Percentiles rank a stretch among this genome's conserved stretches.
Conservation (phyloP, 306 rosid genomes). For the Quercus bicolor region DNA sequence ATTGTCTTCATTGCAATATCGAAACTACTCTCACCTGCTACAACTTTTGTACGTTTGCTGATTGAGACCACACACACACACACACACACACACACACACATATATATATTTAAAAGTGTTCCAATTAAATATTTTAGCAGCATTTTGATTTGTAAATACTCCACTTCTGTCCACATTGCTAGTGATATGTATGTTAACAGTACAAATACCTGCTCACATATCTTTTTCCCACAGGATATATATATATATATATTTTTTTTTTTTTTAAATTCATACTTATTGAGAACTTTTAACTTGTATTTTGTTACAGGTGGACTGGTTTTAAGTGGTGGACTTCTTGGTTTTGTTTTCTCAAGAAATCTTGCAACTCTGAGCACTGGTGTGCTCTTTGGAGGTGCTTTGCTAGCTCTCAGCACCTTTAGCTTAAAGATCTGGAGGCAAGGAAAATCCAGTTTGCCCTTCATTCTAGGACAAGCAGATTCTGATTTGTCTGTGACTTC, state of each 20-base stretch:
- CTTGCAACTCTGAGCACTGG: conserved; percentile 57
- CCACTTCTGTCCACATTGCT: too few relatives aligned
- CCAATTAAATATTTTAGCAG: too few relatives aligned
- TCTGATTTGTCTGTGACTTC: conserved; percentile 11
- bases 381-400: conserved; percentile 76
- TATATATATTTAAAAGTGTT: too few relatives aligned
- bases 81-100: too few relatives aligned
- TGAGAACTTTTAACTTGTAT: not conserved
- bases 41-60: too few relatives aligned
- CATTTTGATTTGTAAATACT: too few relatives aligned
- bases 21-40: too few relatives aligned
- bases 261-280: not conserved
- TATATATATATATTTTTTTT: too few relatives aligned
- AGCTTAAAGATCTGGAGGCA: conserved; percentile 96
- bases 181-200: too few relatives aligned
- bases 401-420: conserved; percentile 72
- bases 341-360: conserved; percentile 66
- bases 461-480: conserved; percentile 92
- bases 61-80: too few relatives aligned
- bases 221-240: not conserved
- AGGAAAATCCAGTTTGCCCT: conserved; percentile 86
- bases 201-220: too few relatives aligned
- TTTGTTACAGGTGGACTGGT: conserved; percentile 64
- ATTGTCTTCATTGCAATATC: too few relatives aligned
- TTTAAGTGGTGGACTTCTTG: conserved; percentile 69